Evolutionary conservation across 768 basidiomycete species (phyloP), one percentile per base, ranked within the genome.

Genomic region (Albatrellus ellisii): DNA sequence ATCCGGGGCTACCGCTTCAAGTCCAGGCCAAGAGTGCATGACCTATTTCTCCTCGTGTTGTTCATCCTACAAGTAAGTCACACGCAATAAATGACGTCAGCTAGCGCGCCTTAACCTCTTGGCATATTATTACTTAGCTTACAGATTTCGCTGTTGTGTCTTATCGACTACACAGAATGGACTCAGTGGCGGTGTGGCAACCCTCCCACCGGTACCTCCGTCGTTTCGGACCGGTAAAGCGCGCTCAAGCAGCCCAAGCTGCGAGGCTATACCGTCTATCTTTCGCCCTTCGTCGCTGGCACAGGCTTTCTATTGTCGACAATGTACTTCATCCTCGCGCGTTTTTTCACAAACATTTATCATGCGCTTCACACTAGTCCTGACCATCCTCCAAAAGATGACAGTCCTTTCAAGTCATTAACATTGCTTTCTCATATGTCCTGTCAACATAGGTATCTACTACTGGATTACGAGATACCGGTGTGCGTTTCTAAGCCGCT

Each of bases 361-460:
- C 52, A 84, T 87, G 75, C 85, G 84, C 51, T 69, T 82, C 21
- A 82, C 81, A 3, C 67, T 84, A 6, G 57, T 83, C 24, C 61
- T 81, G 15, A 72, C 74, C 4, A 75, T 79, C 24, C 27, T 67
- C 15, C 57, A 80, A 42, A 81, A 80, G 53, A 73, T 81, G 79
- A 78, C 54, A 43, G 73, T 62, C 15, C 10, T 26, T 47, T 45
- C 28, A 10, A 26, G n/a, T 11, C 22, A 5, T 8, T 28, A 25
- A 33, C 28, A 31, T 27, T 42, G 40, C 40, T 39, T 36, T 18
- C 44, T 29, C 21, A 28, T 24, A 15, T 20, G 37, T 39, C 55
- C 52, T 51, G 83, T 83, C 48, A 83, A 70, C 24, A 74, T 85
- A 21, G 80, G 77, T 52, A 62, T 75, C 41, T 89, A 85, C 61